These are phyloP conservation scores for Cladobotryum mycophilum DNA, from an alignment of 2,329 filamentous ascomycete genomes.

Conservation along the genomic window DNA sequence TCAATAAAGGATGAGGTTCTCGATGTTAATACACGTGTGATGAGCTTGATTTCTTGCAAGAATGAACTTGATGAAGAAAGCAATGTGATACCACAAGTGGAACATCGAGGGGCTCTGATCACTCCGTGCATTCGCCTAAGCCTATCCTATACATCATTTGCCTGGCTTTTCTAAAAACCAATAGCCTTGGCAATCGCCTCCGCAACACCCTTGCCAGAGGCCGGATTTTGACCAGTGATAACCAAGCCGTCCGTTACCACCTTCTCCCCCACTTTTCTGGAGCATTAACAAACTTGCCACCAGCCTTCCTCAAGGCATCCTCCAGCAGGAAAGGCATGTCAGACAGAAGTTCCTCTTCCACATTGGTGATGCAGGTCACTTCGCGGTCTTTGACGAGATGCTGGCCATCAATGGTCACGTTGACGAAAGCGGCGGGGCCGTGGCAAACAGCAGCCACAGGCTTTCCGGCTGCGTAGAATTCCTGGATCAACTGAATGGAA, in stretches of 20 bases:
- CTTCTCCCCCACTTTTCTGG: conserved; percentile 36
- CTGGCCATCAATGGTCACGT: conserved; percentile 50
- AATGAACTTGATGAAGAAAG: too few species aligned
- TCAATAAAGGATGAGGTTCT: too few species aligned
- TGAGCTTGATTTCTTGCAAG: too few species aligned
- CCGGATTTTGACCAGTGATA: conserved; percentile 48
- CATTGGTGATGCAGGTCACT: conserved; percentile 58
- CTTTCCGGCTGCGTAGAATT: conserved; percentile 55
- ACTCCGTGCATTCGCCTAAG: too few species aligned
- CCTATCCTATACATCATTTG: neutral
- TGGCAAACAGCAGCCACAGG: conserved; percentile 63
- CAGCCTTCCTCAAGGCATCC: conserved; percentile 38
- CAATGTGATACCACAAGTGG: too few species aligned
- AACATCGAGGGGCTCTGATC: too few species aligned
- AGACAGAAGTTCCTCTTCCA: conserved; percentile 37
- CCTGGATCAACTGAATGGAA: conserved; percentile 47
- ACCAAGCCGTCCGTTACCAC: conserved; percentile 41
- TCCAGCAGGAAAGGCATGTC: conserved; percentile 34
- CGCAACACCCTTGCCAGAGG: conserved; percentile 36
- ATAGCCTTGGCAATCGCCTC: conserved; percentile 39
- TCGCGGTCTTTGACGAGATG: conserved; percentile 49
- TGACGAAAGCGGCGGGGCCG: conserved; percentile 55
- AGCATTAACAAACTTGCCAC: conserved; percentile 47
- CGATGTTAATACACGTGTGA: too few species aligned
- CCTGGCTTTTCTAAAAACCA: conserved; percentile 6